Percentiles rank a stretch among this genome's conserved stretches.
Evolutionary conservation across 1,139 yeast genomes (phyloP).

Genomic region (Arxiozyma bovina): DNA sequence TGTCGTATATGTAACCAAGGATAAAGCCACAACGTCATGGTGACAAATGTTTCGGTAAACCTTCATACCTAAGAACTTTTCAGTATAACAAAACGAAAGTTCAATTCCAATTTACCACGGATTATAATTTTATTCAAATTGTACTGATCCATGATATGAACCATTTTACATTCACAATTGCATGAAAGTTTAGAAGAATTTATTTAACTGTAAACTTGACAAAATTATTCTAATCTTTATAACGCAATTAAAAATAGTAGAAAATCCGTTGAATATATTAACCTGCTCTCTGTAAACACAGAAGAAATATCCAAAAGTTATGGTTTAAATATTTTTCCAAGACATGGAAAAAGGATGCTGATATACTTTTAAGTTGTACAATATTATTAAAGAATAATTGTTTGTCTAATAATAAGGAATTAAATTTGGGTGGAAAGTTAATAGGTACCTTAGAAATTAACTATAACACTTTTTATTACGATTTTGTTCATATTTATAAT

Average conservation of each 20-base stretch:
- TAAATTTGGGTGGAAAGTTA: neutral
- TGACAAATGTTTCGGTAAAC: neutral
- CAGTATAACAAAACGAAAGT: neutral
- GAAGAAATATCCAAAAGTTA: neutral
- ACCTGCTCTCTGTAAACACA: neutral
- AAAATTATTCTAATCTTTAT: too few species aligned
- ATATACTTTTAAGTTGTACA: too few species aligned
- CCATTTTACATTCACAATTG: neutral
- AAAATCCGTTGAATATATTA: neutral
- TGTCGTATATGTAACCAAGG: neutral
- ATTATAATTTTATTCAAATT: too few species aligned
- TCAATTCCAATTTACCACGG: neutral
- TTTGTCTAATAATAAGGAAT: too few species aligned
- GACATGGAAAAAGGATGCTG: neutral
- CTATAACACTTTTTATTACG: neutral
- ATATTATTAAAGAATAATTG: too few species aligned
- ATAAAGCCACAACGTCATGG: neutral
- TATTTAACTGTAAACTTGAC: too few species aligned
- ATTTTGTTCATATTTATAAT: too few species aligned
- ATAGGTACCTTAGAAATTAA: neutral
- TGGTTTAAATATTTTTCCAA: neutral
- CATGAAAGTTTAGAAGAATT: neutral
- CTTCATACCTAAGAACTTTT: neutral
- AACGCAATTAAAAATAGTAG: neutral
- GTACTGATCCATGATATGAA: neutral